phyloP scores from a whole-genome alignment of 306 rosid genomes.

The Parietaria judaica region DNA sequence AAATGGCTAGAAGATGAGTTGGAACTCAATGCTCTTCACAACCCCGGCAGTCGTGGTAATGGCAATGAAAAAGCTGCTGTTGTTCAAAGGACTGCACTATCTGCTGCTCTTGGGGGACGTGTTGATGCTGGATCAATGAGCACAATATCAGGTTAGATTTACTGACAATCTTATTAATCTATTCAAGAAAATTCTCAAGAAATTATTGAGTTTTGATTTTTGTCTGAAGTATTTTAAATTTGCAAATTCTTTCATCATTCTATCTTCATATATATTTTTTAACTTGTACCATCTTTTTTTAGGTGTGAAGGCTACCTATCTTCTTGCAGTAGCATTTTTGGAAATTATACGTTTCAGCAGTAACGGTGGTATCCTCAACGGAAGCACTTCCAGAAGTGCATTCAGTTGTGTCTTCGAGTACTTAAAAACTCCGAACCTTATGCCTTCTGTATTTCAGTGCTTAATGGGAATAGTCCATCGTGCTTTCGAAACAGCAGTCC shows the following conservation, averaged over 20 bases:
- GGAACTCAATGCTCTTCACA: constrained; percentile 96
- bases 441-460: constrained; percentile 95
- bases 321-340: constrained; percentile 92
- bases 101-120: constrained; percentile 93
- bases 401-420: constrained; percentile 93
- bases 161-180: background rate
- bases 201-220: background rate
- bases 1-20: constrained; percentile 99
- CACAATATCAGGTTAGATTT: constrained; percentile 71
- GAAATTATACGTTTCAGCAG: constrained; percentile 96
- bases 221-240: background rate
- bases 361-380: constrained; percentile 94
- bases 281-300: constrained; percentile 12
- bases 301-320: constrained; percentile 99
- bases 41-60: constrained; percentile 87
- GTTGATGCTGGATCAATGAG: constrained; percentile 82
- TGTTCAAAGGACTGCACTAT: constrained; percentile 84
- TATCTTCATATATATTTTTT: constrained; percentile 4
- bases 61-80: constrained; percentile 96
- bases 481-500: constrained; percentile 80
- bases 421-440: constrained; percentile 87
- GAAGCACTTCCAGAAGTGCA: constrained; percentile 80
- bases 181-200: background rate
- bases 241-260: background rate
- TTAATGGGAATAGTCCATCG: constrained; percentile 84